phyloP scores from a whole-genome alignment of 2,329 filamentous ascomycete species.

The Aureobasidium leucospermi region DNA sequence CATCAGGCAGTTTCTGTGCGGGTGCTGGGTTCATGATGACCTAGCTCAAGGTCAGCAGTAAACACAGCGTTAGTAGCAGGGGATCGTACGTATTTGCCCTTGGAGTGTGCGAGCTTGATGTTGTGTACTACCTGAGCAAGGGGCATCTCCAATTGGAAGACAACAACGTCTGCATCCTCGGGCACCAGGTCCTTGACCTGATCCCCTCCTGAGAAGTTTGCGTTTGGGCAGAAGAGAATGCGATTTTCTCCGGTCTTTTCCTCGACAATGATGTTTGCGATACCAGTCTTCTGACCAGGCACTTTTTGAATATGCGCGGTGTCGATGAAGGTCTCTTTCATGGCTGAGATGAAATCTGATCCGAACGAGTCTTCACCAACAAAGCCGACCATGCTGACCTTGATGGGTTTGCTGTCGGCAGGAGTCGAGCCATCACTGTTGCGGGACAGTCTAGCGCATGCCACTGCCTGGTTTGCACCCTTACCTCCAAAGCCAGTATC shows the following conservation, averaged over 20 bases:
- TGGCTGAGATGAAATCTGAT: slow-evolving; percentile 31
- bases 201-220: slow-evolving; percentile 33
- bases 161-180: slow-evolving; percentile 33
- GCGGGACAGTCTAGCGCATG: slow-evolving; percentile 64
- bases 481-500: slow-evolving; percentile 81
- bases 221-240: slow-evolving; percentile 42
- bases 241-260: slow-evolving; percentile 41
- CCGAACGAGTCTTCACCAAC: slow-evolving; percentile 42
- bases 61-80: neutral
- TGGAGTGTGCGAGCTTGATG: slow-evolving; percentile 22
- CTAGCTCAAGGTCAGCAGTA: slow-evolving; percentile 13
- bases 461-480: slow-evolving; percentile 91
- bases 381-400: slow-evolving; percentile 43
- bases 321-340: slow-evolving; percentile 39
- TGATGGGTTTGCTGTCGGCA: slow-evolving; percentile 26
- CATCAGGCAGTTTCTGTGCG: slow-evolving; percentile 59
- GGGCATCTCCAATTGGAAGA: slow-evolving; percentile 43
- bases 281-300: slow-evolving; percentile 39
- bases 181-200: slow-evolving; percentile 31
- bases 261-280: slow-evolving; percentile 44
- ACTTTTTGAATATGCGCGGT: slow-evolving; percentile 33
- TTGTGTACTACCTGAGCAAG: slow-evolving; percentile 33
- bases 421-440: slow-evolving; percentile 15
- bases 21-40: slow-evolving; percentile 79
- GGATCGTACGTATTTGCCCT: slow-evolving; percentile 22